Evolutionary conservation across 164 flowering plant species (phyloP).

Genomic region (Taxillus chinensis): DNA sequence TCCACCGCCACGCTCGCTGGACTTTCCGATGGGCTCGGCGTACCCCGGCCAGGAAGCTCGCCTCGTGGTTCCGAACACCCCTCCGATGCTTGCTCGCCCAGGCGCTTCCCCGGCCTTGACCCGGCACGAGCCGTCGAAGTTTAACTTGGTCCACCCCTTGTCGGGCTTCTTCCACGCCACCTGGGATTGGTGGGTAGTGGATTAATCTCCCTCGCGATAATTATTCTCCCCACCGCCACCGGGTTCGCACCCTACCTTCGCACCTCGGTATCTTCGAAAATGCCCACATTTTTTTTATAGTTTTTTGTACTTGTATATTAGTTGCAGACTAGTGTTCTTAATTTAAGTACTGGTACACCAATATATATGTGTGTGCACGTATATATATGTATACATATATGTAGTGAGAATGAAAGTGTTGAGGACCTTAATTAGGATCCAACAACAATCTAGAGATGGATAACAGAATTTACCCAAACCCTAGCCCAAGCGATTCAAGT

Average conservation of each 20-base stretch:
- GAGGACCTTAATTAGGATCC: too few relatives aligned
- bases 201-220: constrained; percentile 11
- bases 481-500: too few relatives aligned
- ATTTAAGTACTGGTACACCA: too few relatives aligned
- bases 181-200: constrained; percentile 26
- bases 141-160: constrained; percentile 60
- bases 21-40: constrained; percentile 54
- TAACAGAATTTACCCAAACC: too few relatives aligned
- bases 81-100: constrained; percentile 63
- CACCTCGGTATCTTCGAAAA: constrained; percentile 13
- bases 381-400: too few relatives aligned
- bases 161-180: constrained; percentile 63
- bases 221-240: background rate
- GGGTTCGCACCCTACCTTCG: constrained; percentile 14
- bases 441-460: too few relatives aligned
- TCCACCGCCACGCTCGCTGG: constrained; percentile 57
- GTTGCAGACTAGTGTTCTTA: too few relatives aligned
- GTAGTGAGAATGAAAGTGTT: too few relatives aligned
- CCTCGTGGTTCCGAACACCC: constrained; percentile 59
- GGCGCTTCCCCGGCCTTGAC: constrained; percentile 28
- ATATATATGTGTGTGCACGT: too few relatives aligned
- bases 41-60: constrained; percentile 60
- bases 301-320: too few relatives aligned
- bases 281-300: constrained; percentile 3
- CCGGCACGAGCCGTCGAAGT: constrained; percentile 62